A percentile compares a stretch with the other conserved stretches of the same genome.
Conservation (phyloP, 345 rosid genomes). For the Gossypium mustelinum region DNA sequence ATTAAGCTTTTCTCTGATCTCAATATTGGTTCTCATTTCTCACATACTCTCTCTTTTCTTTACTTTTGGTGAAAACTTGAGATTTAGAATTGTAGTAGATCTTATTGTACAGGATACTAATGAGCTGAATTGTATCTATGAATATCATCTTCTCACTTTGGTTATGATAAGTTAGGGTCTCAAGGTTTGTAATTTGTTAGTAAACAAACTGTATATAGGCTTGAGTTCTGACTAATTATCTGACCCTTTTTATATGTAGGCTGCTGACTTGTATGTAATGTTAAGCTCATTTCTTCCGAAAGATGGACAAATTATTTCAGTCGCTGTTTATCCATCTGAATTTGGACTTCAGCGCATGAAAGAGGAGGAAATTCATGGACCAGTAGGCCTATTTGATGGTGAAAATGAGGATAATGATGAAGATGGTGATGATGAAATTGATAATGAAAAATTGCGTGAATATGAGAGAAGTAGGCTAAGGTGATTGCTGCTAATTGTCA, state of each 20-base stretch:
- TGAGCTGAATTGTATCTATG: neutral
- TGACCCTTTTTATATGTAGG: constrained; percentile 38
- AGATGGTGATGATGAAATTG: constrained; percentile 47
- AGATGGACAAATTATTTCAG: constrained; percentile 68
- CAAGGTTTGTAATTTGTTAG: neutral
- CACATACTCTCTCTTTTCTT: neutral
- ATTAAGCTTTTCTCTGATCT: neutral
- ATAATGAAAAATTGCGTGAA: constrained; percentile 56
- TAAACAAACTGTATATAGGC: neutral
- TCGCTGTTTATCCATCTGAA: constrained; percentile 84
- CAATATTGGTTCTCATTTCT: neutral
- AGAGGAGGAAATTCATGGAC: constrained; percentile 94
- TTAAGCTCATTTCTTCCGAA: constrained; percentile 76
- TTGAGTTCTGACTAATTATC: constrained; percentile 2
- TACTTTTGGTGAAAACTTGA: neutral
- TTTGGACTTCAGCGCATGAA: constrained; percentile 85
- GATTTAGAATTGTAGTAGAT: neutral
- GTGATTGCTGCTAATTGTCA: constrained; percentile 35
- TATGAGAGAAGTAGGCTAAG: constrained; percentile 78
- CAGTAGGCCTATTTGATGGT: constrained; percentile 65
- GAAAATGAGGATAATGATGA: constrained; percentile 32
- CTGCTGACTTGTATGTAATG: constrained; percentile 74
- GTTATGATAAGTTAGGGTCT: neutral
- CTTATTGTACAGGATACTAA: neutral
- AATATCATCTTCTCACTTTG: neutral